Percentiles rank a stretch among this genome's conserved stretches.
Conservation (phyloP, 2,329 filamentous ascomycete species). For the Mycosphaerella sp. region DNA sequence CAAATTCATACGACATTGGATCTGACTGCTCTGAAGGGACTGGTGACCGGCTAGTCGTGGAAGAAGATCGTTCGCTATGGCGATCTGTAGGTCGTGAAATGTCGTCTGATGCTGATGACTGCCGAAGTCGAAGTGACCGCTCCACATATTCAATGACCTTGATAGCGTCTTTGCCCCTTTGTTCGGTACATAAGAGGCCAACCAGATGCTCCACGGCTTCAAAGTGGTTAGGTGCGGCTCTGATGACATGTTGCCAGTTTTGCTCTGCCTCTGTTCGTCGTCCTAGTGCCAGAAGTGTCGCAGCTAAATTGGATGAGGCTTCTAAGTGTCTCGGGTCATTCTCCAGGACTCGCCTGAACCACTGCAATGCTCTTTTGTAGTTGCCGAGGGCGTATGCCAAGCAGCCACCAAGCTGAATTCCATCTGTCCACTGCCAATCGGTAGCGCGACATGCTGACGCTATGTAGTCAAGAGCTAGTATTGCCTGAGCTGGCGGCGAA, state of each 20-base stretch:
- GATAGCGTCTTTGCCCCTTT: conserved; percentile 77
- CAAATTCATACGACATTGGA: conserved; percentile 52
- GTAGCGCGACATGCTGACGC: conserved; percentile 71
- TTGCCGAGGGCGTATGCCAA: conserved; percentile 83
- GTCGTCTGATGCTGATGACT: conserved; percentile 40
- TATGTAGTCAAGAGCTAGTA: conserved; percentile 63
- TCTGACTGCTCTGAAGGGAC: conserved; percentile 53
- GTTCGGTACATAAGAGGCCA: conserved; percentile 73
- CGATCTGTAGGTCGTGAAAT: conserved; percentile 47
- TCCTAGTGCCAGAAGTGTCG: conserved; percentile 77
- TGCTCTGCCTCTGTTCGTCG: conserved; percentile 76
- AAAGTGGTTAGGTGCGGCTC: conserved; percentile 76
- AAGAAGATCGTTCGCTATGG: conserved; percentile 54
- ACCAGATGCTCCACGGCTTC: conserved; percentile 95
- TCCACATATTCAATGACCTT: conserved; percentile 83
- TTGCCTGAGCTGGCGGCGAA: conserved; percentile 48
- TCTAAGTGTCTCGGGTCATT: conserved; percentile 70
- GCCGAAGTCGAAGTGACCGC: conserved; percentile 59
- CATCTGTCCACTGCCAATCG: conserved; percentile 84
- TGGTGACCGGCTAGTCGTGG: conserved; percentile 49
- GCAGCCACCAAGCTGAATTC: conserved; percentile 85
- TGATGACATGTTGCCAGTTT: conserved; percentile 80
- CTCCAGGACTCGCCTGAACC: conserved; percentile 63
- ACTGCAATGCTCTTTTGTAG: conserved; percentile 68
- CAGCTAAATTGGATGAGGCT: conserved; percentile 87